A percentile compares a stretch with the other conserved stretches of the same genome.
Conservation (phyloP, 2,329 filamentous ascomycete genomes). For the Phaeoacremonium minimum region DNA sequence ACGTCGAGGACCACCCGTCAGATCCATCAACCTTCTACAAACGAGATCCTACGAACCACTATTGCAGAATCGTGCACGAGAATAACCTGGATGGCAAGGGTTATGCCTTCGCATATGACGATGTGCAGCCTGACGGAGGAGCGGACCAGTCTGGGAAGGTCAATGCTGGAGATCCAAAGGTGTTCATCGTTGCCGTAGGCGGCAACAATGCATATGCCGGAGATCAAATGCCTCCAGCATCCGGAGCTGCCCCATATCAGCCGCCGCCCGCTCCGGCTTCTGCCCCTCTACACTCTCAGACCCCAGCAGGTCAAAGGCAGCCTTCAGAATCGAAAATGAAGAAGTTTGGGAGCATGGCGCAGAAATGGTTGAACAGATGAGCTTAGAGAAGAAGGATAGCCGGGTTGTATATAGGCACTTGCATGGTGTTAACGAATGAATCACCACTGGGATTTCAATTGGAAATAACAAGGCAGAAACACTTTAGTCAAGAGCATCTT, state of each 20-base stretch:
- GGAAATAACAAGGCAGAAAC: too few species aligned
- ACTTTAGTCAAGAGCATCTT: too few species aligned
- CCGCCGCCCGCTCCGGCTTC: too few species aligned
- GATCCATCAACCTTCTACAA: slow-evolving; percentile 28
- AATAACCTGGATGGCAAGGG: slow-evolving; percentile 48
- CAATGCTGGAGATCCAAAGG: slow-evolving; percentile 41
- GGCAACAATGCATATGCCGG: slow-evolving; percentile 27
- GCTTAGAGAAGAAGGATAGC: too few species aligned
- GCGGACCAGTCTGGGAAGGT: slow-evolving; percentile 52
- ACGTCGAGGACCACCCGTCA: slow-evolving; percentile 34
- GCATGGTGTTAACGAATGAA: too few species aligned
- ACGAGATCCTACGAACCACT: slow-evolving; percentile 49
- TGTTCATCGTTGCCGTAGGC: slow-evolving; percentile 47
- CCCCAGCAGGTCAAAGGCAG: neutral
- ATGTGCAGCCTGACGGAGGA: slow-evolving; percentile 47
- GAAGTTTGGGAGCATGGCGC: neutral
- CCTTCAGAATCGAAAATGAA: too few species aligned
- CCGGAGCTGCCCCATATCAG: neutral
- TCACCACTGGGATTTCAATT: too few species aligned
- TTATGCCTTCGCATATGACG: slow-evolving; percentile 59
- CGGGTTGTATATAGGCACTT: too few species aligned
- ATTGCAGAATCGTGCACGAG: slow-evolving; percentile 51
- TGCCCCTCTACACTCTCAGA: too few species aligned
- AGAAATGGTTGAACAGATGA: neutral
- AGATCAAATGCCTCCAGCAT: slow-evolving; percentile 3